Evolutionary conservation across 129 eudicot genomes (phyloP).

Genomic region (Heracleum sosnowskyi): DNA sequence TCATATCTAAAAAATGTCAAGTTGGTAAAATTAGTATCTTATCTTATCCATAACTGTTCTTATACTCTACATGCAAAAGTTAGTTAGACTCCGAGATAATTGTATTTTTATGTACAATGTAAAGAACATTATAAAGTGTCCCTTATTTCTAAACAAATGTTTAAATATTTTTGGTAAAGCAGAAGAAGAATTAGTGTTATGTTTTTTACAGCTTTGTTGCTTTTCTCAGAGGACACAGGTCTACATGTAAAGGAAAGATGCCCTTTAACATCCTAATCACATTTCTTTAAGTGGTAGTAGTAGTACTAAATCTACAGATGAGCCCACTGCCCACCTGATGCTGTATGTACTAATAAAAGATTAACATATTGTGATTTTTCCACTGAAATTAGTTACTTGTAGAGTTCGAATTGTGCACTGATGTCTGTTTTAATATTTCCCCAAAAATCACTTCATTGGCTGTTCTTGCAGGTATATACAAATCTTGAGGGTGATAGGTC

Average conservation of each 20-base stretch:
- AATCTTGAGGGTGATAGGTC: conserved; percentile 68
- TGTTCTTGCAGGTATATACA: conserved; percentile 57
- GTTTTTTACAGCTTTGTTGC: background rate
- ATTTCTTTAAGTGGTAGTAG: background rate
- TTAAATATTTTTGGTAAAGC: background rate
- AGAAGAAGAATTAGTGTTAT: background rate
- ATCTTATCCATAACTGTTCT: background rate
- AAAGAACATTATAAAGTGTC: background rate
- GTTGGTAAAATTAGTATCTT: background rate
- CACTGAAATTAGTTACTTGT: background rate
- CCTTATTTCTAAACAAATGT: background rate
- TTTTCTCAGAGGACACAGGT: background rate
- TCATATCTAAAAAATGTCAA: background rate
- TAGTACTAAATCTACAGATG: background rate
- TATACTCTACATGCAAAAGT: background rate
- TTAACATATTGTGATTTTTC: background rate
- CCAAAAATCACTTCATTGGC: background rate
- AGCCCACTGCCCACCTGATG: background rate
- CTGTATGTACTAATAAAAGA: background rate
- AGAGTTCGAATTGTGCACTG: background rate
- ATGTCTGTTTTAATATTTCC: background rate
- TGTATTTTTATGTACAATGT: background rate
- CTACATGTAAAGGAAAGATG: background rate
- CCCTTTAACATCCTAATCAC: background rate
- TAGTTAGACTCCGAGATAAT: background rate